These are phyloP conservation scores for Cytospora leucostoma DNA, from an alignment of 2,329 filamentous ascomycete species.

Conservation along the genomic window DNA sequence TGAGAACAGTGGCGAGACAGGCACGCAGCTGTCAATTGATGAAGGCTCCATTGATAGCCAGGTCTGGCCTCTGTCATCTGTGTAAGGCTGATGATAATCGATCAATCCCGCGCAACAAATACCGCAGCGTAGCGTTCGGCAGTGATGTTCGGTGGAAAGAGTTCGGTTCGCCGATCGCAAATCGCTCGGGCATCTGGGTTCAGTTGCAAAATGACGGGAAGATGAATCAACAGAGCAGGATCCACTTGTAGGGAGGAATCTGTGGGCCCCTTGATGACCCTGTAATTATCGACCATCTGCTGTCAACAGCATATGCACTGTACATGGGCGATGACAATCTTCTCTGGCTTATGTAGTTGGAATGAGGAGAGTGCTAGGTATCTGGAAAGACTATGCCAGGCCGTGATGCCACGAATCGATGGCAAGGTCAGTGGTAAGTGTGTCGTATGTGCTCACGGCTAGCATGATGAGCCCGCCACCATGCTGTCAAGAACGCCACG, in stretches of 20 bases:
- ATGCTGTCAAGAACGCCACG: not conserved
- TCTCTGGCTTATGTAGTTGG: conserved; percentile 3
- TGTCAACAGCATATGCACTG: conserved; percentile 11
- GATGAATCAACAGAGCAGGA: conserved; percentile 22
- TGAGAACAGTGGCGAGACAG: conserved; percentile 9
- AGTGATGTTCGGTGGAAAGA: conserved; percentile 19
- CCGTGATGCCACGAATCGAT: not conserved
- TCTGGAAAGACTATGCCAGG: not conserved
- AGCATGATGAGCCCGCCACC: not conserved
- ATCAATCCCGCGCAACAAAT: conserved; percentile 20
- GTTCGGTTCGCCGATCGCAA: conserved; percentile 18
- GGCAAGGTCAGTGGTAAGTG: not conserved
- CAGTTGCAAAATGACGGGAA: conserved; percentile 12
- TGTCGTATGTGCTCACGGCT: not conserved
- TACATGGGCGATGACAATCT: not conserved
- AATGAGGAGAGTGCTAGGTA: not conserved
- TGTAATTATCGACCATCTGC: conserved; percentile 24
- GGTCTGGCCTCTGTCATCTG: conserved; percentile 15
- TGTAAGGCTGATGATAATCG: conserved; percentile 25
- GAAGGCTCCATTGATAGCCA: conserved; percentile 18
- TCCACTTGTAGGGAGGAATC: conserved; percentile 20
- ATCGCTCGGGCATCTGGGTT: conserved; percentile 6
- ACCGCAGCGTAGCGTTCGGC: conserved; percentile 23
- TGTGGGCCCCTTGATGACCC: conserved; percentile 19
- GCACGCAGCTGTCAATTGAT: conserved; percentile 1